phyloP scores from a whole-genome alignment of 352 stramenopile species.

The Globisporangium acanthophoron region DNA sequence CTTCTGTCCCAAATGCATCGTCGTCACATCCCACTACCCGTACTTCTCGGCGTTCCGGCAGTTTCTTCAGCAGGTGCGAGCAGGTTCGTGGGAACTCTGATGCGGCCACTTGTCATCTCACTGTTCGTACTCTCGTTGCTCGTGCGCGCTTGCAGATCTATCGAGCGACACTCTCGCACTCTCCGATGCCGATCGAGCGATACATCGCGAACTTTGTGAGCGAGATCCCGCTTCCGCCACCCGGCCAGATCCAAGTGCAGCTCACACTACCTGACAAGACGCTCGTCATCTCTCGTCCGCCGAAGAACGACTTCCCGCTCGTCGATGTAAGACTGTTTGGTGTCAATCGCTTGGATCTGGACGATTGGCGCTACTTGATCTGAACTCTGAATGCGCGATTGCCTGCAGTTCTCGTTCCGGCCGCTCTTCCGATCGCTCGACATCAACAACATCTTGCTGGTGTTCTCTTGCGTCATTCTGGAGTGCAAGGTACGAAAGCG shows the following conservation, averaged over 20 bases:
- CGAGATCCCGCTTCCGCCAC: conserved; percentile 94
- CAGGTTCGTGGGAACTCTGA: too few species aligned
- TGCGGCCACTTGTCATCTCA: neutral
- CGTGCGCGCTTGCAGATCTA: conserved; percentile 45
- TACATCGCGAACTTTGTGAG: conserved; percentile 97
- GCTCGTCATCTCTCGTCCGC: conserved; percentile 80
- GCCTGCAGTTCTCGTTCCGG: conserved; percentile 86
- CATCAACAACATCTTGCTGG: conserved; percentile 87
- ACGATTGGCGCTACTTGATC: too few species aligned
- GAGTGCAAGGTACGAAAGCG: conserved; percentile 74
- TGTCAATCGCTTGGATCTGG: neutral
- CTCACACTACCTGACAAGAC: conserved; percentile 85
- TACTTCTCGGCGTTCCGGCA: conserved; percentile 94
- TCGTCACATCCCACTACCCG: conserved; percentile 93
- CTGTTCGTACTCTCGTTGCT: neutral
- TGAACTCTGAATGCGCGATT: neutral
- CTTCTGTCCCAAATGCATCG: conserved; percentile 92
- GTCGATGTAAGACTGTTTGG: conserved; percentile 54
- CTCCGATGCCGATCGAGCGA: conserved; percentile 93
- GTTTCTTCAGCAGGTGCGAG: conserved; percentile 92
- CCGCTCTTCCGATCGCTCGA: conserved; percentile 91
- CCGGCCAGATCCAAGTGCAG: conserved; percentile 87
- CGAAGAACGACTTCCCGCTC: conserved; percentile 90
- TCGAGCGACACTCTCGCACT: conserved; percentile 71
- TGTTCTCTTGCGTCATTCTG: conserved; percentile 88